phyloP scores from a whole-genome alignment of 1,139 yeast species.

The Suhomyces ambrosiae region DNA sequence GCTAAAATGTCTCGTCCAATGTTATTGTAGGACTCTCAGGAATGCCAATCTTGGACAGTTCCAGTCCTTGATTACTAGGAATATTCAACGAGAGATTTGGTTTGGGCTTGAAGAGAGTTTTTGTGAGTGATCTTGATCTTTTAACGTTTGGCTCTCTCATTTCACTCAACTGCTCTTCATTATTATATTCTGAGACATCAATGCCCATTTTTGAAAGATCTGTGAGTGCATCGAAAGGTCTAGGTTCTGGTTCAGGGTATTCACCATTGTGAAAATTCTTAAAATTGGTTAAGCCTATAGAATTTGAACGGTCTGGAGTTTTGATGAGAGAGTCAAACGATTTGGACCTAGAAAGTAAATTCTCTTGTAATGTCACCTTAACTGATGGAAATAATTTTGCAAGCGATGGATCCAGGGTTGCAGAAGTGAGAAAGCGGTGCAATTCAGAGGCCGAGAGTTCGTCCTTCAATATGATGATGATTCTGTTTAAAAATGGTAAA shows the following conservation, averaged over 20 bases:
- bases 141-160: slow-evolving; percentile 17
- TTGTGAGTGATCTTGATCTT: slow-evolving; percentile 34
- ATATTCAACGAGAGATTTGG: slow-evolving; percentile 33
- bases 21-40: slow-evolving; percentile 46
- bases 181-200: slow-evolving; percentile 28
- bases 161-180: slow-evolving; percentile 27
- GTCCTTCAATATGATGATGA: slow-evolving; percentile 42
- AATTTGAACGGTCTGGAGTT: slow-evolving; percentile 20
- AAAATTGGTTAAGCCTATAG: slow-evolving; percentile 30
- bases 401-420: slow-evolving; percentile 14
- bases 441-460: slow-evolving; percentile 34
- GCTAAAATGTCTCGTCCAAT: slow-evolving; percentile 33
- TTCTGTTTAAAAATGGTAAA: slow-evolving; percentile 43
- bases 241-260: slow-evolving; percentile 41
- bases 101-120: slow-evolving; percentile 34
- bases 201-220: slow-evolving; percentile 37
- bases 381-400: slow-evolving; percentile 21
- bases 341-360: slow-evolving; percentile 41
- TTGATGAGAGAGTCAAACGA: slow-evolving; percentile 35
- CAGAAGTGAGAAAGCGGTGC: slow-evolving; percentile 23
- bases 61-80: slow-evolving; percentile 4
- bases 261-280: slow-evolving; percentile 24
- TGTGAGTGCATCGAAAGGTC: slow-evolving; percentile 29
- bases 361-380: slow-evolving; percentile 45
- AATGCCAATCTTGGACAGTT: slow-evolving; percentile 6